Base-by-base conservation (phyloP, 495 filamentous ascomycete genomes). In the Xylaria curta region DNA sequence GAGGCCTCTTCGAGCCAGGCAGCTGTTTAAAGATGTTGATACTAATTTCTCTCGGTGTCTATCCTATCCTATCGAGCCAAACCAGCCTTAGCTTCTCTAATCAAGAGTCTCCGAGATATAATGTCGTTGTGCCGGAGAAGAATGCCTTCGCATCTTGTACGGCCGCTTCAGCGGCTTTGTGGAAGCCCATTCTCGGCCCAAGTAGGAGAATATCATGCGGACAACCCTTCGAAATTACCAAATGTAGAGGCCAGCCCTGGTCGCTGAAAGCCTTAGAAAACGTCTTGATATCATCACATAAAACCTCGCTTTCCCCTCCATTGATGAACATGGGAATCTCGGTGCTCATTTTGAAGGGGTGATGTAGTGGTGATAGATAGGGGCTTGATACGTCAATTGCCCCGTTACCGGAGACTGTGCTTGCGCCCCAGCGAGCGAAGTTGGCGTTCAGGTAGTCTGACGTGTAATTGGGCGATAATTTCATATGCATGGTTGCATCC, bases 201-300 rank as follows among this genome's bases (percentile, higher is more conserved):
- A 78, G 58, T 68, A 79, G 47, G n/a, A 78, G 33, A 62, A 78
- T 70, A 69, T 79, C 77, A 66, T 79, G 77, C 19, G 73, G 69
- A 21, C 75, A 75, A 8, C 63, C 65, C 51, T 56, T 49, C 4
- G 72, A 72, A 21, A 72, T 64, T 9, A 67, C 40, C 58, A 78
- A 58, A 42, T 68, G 60, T 15, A 78, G 51, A n/a, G 72, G 73
- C 76, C 76, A 74, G 3, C 69, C 72, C 8, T 38, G 44, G 7
- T 68, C 10, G 70, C 51, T 65, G 24, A 72, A 75, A 56, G 28
- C 40, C 21, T 68, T 58, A 1, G 62, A 67, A 28, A 77, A 54
- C 15, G 67, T 44, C 44, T 63, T 26, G 31, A 75, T 75, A 17
- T 76, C 71, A 36, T 76, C 68, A 31, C 26, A 42, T 44, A 70